Conservation (phyloP, 2,329 filamentous ascomycete genomes). For the Pseudogymnoascus sp. region DNA sequence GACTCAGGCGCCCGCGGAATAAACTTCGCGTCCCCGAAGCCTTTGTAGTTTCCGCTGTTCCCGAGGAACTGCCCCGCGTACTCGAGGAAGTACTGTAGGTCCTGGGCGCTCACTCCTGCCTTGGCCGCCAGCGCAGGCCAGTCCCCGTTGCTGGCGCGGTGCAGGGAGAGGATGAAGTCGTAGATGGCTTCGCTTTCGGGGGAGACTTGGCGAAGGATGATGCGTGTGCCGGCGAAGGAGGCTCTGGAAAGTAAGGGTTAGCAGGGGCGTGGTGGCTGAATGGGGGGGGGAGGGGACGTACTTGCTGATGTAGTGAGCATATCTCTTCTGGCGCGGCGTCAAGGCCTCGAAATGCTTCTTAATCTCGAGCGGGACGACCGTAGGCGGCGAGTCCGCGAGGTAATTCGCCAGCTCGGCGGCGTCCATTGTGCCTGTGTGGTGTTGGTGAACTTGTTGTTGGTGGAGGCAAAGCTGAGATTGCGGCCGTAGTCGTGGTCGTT, state of each 20-base stretch:
- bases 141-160: constrained; percentile 58
- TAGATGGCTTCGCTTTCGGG: constrained; percentile 75
- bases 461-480: not conserved
- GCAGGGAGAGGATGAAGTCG: constrained; percentile 67
- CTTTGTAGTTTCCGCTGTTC: constrained; percentile 76
- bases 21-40: constrained; percentile 78
- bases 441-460: not conserved
- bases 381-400: constrained; percentile 82
- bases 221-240: constrained; percentile 65
- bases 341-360: constrained; percentile 84
- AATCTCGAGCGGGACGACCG: constrained; percentile 79
- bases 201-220: constrained; percentile 72
- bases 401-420: constrained; percentile 62
- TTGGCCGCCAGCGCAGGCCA: constrained; percentile 60
- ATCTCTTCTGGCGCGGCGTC: constrained; percentile 69
- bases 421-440: constrained; percentile 37
- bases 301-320: constrained; percentile 84
- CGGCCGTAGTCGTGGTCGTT: not conserved
- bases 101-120: constrained; percentile 53
- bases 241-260: constrained; percentile 43
- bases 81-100: constrained; percentile 61
- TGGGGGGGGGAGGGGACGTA: constrained; percentile 30
- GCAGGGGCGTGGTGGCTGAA: constrained; percentile 14
- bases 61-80: constrained; percentile 72
- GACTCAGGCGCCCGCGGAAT: constrained; percentile 61